These are phyloP conservation scores for Fagopyrum esculentum DNA, from an alignment of 148 eudicot genomes.

Conservation along the genomic window DNA sequence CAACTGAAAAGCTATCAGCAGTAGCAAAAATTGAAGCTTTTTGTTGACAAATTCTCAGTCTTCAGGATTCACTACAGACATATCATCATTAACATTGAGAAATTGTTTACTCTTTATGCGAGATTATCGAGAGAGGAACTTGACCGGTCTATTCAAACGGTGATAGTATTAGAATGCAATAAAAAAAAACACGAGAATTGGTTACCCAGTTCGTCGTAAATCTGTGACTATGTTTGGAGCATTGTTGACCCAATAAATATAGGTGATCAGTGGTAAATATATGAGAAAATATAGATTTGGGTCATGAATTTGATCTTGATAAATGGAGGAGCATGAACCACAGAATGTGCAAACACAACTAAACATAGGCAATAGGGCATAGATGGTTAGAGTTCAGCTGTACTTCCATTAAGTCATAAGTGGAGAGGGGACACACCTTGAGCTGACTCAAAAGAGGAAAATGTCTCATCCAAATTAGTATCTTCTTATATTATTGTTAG, in stretches of 20 bases:
- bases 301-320: no score
- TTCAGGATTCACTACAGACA: not conserved
- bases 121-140: not conserved
- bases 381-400: not conserved
- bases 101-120: not conserved
- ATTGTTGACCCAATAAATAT: no score
- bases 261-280: no score
- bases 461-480: not conserved
- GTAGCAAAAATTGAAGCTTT: not conserved
- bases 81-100: not conserved
- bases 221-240: no score
- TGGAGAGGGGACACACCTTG: not conserved
- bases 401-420: not conserved
- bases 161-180: no score
- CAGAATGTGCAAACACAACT: not conserved
- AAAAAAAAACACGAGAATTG: no score
- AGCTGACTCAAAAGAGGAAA: not conserved
- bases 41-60: not conserved
- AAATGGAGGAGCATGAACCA: no score
- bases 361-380: not conserved
- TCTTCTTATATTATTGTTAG: no score
- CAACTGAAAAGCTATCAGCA: not conserved
- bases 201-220: no score
- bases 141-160: not conserved
- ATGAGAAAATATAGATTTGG: no score